These are phyloP conservation scores for sorghum (Sorghum bicolor) DNA, from an alignment of 176 grass and related monocot species.

Conservation along the genomic window DNA sequence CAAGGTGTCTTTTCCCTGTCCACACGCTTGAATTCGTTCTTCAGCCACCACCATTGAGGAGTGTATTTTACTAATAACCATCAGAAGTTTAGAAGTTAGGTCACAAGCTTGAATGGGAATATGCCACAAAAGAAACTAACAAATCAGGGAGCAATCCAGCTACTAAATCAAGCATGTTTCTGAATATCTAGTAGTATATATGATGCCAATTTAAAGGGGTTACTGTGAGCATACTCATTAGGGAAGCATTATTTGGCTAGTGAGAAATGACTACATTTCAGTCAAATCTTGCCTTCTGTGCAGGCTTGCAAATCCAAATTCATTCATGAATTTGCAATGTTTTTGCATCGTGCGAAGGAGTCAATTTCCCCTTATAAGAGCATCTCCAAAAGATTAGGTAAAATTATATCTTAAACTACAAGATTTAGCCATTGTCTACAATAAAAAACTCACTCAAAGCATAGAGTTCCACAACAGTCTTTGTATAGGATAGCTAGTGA, in stretches of 20 bases:
- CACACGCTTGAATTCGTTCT: conserved; percentile 59
- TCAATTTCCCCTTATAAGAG: neutral
- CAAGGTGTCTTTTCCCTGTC: conserved; percentile 99
- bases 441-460: too few species aligned
- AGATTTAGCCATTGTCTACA: too few species aligned
- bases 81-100: conserved; percentile 13
- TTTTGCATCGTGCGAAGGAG: neutral
- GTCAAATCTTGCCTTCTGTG: neutral
- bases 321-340: neutral
- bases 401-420: too few species aligned
- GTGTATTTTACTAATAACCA: conserved; percentile 81
- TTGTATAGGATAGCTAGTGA: too few species aligned
- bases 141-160: neutral
- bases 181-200: conserved; percentile 10
- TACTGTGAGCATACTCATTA: neutral
- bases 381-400: too few species aligned
- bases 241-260: neutral
- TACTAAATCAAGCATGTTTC: neutral
- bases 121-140: neutral
- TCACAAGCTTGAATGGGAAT: neutral
- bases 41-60: conserved; percentile 87
- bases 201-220: neutral
- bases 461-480: too few species aligned
- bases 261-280: neutral
- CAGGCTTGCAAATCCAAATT: neutral